A percentile compares a stretch with the other conserved stretches of the same genome.
Conservation (phyloP, 2,329 filamentous ascomycete genomes). For the Colletotrichum sp. region DNA sequence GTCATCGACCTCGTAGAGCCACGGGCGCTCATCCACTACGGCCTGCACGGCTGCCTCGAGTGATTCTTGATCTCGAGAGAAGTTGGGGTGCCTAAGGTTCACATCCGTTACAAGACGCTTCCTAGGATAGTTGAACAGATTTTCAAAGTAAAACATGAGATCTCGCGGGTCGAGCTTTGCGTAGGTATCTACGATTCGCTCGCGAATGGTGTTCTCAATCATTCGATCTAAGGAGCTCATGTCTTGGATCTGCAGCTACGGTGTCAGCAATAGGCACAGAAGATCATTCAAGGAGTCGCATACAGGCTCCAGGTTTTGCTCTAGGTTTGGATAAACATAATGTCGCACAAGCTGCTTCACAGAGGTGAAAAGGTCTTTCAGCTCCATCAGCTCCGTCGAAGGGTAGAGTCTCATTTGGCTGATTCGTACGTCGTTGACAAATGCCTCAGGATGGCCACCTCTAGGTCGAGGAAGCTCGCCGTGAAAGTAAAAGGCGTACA, state of each 20-base stretch:
- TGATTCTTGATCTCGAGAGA: constrained; percentile 51
- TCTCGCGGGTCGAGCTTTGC: constrained; percentile 55
- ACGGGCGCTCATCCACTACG: constrained; percentile 41
- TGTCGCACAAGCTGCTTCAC: constrained; percentile 48
- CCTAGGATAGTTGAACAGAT: constrained; percentile 50
- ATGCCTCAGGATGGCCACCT: constrained; percentile 40
- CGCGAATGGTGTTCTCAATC: constrained; percentile 21
- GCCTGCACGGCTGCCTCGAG: constrained; percentile 43
- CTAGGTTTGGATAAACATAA: constrained; percentile 51
- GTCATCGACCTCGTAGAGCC: constrained; percentile 31
- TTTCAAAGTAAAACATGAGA: constrained; percentile 54
- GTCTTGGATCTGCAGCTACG: not conserved
- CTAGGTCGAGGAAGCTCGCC: constrained; percentile 43
- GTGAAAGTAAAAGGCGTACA: constrained; percentile 58
- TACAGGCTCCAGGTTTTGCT: constrained; percentile 40
- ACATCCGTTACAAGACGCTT: constrained; percentile 48
- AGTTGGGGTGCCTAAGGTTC: constrained; percentile 41
- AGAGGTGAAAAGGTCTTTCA: constrained; percentile 49
- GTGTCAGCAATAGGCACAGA: not conserved
- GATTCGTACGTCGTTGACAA: constrained; percentile 43
- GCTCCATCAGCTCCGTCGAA: constrained; percentile 47
- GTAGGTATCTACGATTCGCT: constrained; percentile 47
- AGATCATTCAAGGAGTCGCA: constrained; percentile 11
- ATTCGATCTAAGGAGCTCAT: constrained; percentile 11
- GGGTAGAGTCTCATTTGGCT: constrained; percentile 49